A percentile compares a stretch with the other conserved stretches of the same genome.
phyloP scores from a whole-genome alignment of 2,329 filamentous ascomycete genomes.

The Grosmannia penicillata region DNA sequence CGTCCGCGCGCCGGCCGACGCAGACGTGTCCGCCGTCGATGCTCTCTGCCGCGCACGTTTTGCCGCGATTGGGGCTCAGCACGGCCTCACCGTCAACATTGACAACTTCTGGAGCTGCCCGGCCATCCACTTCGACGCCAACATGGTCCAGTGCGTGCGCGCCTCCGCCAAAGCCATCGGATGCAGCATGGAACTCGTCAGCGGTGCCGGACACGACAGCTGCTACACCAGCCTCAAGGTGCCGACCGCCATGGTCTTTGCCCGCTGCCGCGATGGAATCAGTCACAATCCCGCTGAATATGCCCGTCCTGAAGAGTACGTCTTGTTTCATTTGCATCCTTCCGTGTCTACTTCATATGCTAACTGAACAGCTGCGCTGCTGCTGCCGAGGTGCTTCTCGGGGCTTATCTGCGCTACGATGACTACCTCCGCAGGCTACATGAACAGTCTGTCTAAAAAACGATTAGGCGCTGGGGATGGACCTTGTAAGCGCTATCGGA shows the following conservation, averaged over 20 bases:
- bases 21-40: conserved; percentile 42
- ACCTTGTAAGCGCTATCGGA: too few species aligned
- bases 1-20: conserved; percentile 43
- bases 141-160: conserved; percentile 10
- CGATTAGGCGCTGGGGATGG: not conserved
- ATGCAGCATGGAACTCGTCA: conserved; percentile 11
- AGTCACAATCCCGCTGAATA: conserved; percentile 52
- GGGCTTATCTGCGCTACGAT: conserved; percentile 9
- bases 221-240: conserved; percentile 44
- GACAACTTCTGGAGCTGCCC: conserved; percentile 9
- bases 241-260: conserved; percentile 55
- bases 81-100: conserved; percentile 4
- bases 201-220: conserved; percentile 31
- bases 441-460: not conserved
- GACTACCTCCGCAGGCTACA: conserved; percentile 6
- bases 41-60: conserved; percentile 5
- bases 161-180: not conserved
- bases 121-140: conserved; percentile 8
- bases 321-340: not conserved
- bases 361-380: conserved; percentile 2
- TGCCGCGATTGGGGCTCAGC: conserved; percentile 3
- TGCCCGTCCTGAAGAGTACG: conserved; percentile 39
- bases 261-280: conserved; percentile 46
- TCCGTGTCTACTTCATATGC: not conserved
- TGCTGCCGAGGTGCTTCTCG: conserved; percentile 6